These are phyloP conservation scores for Tylopilus sp. DNA, from an alignment of 768 basidiomycete species.

Conservation along the genomic window DNA sequence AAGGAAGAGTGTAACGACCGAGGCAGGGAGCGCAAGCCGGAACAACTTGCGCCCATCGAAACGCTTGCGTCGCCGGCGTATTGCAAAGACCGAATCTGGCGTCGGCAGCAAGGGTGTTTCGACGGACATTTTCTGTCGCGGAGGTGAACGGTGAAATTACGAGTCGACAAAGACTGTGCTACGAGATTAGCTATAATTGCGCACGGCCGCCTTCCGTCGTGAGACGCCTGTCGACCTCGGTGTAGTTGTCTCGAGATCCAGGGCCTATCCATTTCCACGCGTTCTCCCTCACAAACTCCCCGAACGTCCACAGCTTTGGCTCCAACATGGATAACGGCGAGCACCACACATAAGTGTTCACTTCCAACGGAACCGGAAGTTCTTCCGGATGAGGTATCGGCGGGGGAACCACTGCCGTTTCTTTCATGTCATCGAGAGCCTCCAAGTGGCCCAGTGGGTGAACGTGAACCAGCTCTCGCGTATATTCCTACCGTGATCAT, in stretches of 20 bases:
- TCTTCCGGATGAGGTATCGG: constrained; percentile 38
- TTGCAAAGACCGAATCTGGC: not conserved
- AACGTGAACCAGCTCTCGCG: constrained; percentile 48
- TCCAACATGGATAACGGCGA: constrained; percentile 42
- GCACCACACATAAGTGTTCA: constrained; percentile 73
- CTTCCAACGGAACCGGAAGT: constrained; percentile 38
- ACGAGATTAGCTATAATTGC: not conserved
- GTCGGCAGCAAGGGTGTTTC: constrained; percentile 13
- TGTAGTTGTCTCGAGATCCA: constrained; percentile 36
- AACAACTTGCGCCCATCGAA: not conserved
- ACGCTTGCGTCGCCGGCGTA: not conserved
- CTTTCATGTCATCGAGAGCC: constrained; percentile 25
- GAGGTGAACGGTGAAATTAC: too few relatives aligned
- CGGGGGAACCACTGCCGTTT: constrained; percentile 35
- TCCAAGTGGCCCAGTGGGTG: constrained; percentile 49
- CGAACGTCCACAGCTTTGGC: constrained; percentile 72
- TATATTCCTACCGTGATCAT: constrained; percentile 61
- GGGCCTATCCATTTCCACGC: constrained; percentile 75
- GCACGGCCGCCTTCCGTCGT: constrained; percentile 34
- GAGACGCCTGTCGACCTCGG: constrained; percentile 50
- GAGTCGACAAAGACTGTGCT: not conserved
- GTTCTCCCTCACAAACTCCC: constrained; percentile 72
- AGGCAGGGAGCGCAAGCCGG: constrained; percentile 27
- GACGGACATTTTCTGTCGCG: constrained; percentile 9
- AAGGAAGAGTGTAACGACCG: constrained; percentile 41